Evolutionary conservation across 768 basidiomycete genomes (phyloP), one percentile per base, ranked within the genome.

Genomic region (Omphalotus guepiniiformis): DNA sequence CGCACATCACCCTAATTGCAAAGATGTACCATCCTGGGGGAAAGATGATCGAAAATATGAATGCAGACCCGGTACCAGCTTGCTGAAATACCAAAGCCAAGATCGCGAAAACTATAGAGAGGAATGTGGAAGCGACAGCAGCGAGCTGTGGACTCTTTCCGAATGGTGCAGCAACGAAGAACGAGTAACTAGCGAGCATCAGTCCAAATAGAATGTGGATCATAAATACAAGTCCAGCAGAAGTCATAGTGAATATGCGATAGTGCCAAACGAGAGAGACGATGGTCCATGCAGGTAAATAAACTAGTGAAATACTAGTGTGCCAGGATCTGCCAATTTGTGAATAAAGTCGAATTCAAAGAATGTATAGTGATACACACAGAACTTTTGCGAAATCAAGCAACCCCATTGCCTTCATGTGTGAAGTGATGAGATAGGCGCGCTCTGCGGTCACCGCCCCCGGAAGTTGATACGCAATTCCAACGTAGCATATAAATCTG

Each of bases 371-470:
- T 29, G 35, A n/a, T 8, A 58, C 78, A 13, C 57, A 79, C 76
- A 80, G 50, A 39, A 86, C 76, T 29, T 85, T 73, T 11, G 87
- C 85, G 0, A 79, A 79, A 55, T 88, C 85, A 6, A 76, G 63
- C 12, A 89, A 70, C 6, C 88, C 88, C 88, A 91, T 90, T 2
- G 79, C 85, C 57, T 83, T 83, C 73, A 90, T 78, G 57, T 90
- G 85, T 6, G 77, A 66, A 0, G 88, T 88, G 26, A 90, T 60
- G 13, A 76, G 63, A 44, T 68, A 73, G 0, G 87, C 81, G 34
- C 86, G 72, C 60, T 91, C 88, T 4, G 71, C 73, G 11, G 81
- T 69, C 36, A 85, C 76, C 6, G 82, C 73, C 2, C 87, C 88
- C 11, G 88, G 83, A 2, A 88, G 74, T 53, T 91, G 88, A 57